These are phyloP conservation scores for Telopea speciosissima DNA, from an alignment of 177 flowering plant genomes.

Conservation along the genomic window DNA sequence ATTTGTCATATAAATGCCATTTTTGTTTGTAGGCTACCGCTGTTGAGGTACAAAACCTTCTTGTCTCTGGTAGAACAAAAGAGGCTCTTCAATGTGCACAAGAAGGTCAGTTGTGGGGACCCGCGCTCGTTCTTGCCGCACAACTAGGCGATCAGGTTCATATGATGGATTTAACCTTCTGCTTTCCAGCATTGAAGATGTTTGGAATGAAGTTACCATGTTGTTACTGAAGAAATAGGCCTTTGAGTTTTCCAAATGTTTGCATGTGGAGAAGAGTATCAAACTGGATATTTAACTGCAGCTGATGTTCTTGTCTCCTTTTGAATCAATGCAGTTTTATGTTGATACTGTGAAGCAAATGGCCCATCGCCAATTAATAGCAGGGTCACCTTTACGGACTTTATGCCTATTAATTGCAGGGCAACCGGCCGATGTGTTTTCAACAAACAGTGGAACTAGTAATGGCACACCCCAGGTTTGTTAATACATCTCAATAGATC, in stretches of 20 bases:
- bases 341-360: conserved; percentile 71
- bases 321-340: conserved; percentile 51
- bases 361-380: conserved; percentile 59
- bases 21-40: conserved; percentile 55
- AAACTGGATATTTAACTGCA: not conserved
- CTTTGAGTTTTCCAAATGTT: not conserved
- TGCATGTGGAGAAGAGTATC: not conserved
- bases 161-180: not conserved
- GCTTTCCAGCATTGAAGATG: conserved; percentile 1
- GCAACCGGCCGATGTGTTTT: conserved; percentile 88
- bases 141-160: conserved; percentile 75
- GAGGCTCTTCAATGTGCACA: conserved; percentile 75
- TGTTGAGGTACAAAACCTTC: conserved; percentile 66
- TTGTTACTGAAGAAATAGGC: too few species aligned
- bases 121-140: conserved; percentile 74
- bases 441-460: conserved; percentile 24
- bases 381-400: conserved; percentile 81
- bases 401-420: conserved; percentile 91
- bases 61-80: conserved; percentile 62
- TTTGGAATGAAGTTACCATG: not conserved
- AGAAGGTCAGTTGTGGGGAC: conserved; percentile 84
- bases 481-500: conserved; percentile 38
- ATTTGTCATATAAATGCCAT: conserved; percentile 2
- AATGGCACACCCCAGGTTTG: conserved; percentile 21
- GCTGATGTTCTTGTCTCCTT: conserved; percentile 5